These are phyloP conservation scores for Osmanthus fragrans DNA, from an alignment of 257 asterid species.

Conservation along the genomic window DNA sequence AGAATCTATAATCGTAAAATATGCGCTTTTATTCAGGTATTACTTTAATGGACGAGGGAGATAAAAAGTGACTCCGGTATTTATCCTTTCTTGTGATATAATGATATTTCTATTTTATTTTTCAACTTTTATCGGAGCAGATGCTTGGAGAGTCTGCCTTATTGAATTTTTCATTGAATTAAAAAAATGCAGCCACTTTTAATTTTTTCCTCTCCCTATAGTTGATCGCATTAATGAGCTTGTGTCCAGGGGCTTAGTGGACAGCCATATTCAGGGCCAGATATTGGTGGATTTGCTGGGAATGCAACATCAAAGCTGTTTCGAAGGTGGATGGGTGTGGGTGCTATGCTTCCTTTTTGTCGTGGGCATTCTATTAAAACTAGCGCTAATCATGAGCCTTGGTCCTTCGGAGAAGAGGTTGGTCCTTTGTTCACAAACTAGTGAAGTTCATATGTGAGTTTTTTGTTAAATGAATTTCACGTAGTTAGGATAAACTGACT, in stretches of 20 bases:
- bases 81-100: too few species aligned
- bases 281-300: conserved; percentile 96
- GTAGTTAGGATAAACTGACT: neutral
- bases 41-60: too few species aligned
- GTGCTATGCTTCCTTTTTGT: too few species aligned
- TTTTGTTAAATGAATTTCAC: neutral
- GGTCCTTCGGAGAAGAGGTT: conserved; percentile 98
- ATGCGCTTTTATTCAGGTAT: too few species aligned
- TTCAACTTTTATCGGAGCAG: neutral
- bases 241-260: conserved; percentile 84
- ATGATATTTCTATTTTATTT: neutral
- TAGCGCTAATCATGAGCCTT: conserved; percentile 84
- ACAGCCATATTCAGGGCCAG: conserved; percentile 94
- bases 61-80: too few species aligned
- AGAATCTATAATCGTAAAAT: too few species aligned
- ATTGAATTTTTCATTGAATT: neutral
- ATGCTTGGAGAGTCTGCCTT: neutral
- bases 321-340: too few species aligned
- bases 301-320: conserved; percentile 17
- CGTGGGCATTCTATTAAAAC: conserved; percentile 88
- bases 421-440: conserved; percentile 18
- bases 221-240: conserved; percentile 16
- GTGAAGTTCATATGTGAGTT: neutral
- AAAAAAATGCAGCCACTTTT: neutral
- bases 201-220: neutral